These are phyloP conservation scores for Diaporthe nobilis DNA, from an alignment of 2,329 filamentous ascomycete genomes.

Conservation along the genomic window DNA sequence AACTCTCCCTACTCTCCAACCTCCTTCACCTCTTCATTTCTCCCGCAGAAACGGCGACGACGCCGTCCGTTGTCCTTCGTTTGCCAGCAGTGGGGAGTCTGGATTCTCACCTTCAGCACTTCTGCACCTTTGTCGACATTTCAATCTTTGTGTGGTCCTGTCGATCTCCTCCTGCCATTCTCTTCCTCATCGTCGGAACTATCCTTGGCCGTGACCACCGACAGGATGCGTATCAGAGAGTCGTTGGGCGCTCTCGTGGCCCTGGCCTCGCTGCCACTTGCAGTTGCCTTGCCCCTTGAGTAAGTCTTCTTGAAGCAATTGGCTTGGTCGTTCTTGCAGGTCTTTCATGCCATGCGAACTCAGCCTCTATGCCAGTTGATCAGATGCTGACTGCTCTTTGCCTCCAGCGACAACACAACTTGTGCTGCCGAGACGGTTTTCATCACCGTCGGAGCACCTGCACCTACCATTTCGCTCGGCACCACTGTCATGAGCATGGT, in stretches of 20 bases:
- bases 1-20: conserved; percentile 19
- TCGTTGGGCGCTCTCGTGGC: conserved; percentile 54
- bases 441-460: conserved; percentile 58
- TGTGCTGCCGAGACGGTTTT: conserved; percentile 63
- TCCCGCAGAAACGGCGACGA: conserved; percentile 17
- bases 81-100: conserved; percentile 17
- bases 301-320: conserved; percentile 45
- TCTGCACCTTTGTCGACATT: neutral
- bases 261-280: conserved; percentile 52
- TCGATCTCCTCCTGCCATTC: neutral
- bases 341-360: conserved; percentile 37
- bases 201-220: conserved; percentile 16
- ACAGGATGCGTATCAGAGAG: conserved; percentile 56
- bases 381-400: conserved; percentile 15
- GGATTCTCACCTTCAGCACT: neutral
- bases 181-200: neutral
- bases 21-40: neutral
- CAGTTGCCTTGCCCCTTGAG: conserved; percentile 53
- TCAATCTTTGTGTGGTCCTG: neutral
- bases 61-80: conserved; percentile 38
- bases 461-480: conserved; percentile 38
- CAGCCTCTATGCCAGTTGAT: conserved; percentile 40
- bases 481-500: conserved; percentile 39
- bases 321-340: neutral
- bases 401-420: conserved; percentile 47